These are phyloP conservation scores for Dichotomopilus funicola DNA, from an alignment of 2,329 filamentous ascomycete genomes.

Conservation along the genomic window DNA sequence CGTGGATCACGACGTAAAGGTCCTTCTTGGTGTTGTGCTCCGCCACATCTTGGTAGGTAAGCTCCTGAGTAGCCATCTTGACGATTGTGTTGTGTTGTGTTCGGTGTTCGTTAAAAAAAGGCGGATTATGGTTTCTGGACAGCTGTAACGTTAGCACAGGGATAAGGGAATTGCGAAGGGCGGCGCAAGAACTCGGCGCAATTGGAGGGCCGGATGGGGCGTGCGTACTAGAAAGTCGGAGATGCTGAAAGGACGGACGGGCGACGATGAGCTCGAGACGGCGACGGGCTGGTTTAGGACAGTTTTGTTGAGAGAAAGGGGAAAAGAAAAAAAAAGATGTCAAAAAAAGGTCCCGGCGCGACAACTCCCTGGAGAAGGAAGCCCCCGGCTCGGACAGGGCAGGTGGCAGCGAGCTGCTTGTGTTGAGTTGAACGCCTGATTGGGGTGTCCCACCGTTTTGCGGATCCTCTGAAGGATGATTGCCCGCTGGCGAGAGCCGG, in stretches of 20 bases:
- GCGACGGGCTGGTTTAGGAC: slow-evolving; percentile 6
- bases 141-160: slow-evolving; percentile 18
- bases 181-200: neutral
- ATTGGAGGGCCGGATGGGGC: neutral
- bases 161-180: neutral
- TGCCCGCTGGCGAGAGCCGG: slow-evolving; percentile 7
- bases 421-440: slow-evolving; percentile 12
- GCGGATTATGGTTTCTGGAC: slow-evolving; percentile 14
- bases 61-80: slow-evolving; percentile 43
- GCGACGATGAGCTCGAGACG: slow-evolving; percentile 1
- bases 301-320: slow-evolving; percentile 6
- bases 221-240: slow-evolving; percentile 11
- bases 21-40: slow-evolving; percentile 92
- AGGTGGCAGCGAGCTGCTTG: slow-evolving; percentile 11
- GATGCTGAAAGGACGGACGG: slow-evolving; percentile 10
- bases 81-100: slow-evolving; percentile 14
- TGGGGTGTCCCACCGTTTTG: slow-evolving; percentile 2
- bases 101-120: slow-evolving; percentile 11
- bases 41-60: slow-evolving; percentile 75
- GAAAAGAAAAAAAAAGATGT: slow-evolving; percentile 9
- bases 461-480: slow-evolving; percentile 3
- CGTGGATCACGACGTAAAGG: slow-evolving; percentile 83
- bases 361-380: slow-evolving; percentile 10
- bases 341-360: slow-evolving; percentile 7
- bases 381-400: slow-evolving; percentile 6